Conservation (phyloP, 352 stramenopile genomes). For the Phytophthora colocasiae region DNA sequence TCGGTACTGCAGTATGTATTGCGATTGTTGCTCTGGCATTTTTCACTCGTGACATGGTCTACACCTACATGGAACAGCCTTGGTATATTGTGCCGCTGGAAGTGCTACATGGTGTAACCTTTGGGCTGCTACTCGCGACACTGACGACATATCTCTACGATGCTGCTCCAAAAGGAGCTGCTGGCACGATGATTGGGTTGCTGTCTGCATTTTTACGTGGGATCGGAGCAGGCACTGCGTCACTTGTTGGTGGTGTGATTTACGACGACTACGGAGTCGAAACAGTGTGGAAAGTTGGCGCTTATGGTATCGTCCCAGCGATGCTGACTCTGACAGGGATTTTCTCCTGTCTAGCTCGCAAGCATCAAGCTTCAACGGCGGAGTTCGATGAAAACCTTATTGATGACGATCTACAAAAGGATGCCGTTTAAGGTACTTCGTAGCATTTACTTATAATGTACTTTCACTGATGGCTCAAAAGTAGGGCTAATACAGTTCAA, state of each 20-base stretch:
- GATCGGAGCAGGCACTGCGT: constrained; percentile 52
- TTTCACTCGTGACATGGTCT: constrained; percentile 56
- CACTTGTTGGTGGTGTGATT: constrained; percentile 58
- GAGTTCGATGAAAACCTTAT: constrained; percentile 30
- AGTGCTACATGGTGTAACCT: constrained; percentile 64
- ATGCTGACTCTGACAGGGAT: constrained; percentile 12
- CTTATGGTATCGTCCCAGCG: constrained; percentile 40
- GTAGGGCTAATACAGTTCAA: no score
- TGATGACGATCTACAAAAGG: constrained; percentile 2
- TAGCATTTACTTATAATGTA: no score
- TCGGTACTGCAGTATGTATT: constrained; percentile 53
- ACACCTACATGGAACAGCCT: constrained; percentile 58
- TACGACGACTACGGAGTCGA: constrained; percentile 56
- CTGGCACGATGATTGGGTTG: constrained; percentile 66
- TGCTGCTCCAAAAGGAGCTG: constrained; percentile 39
- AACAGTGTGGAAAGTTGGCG: constrained; percentile 59
- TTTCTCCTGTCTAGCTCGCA: constrained; percentile 26
- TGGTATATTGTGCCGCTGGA: constrained; percentile 67
- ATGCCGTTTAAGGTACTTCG: background rate
- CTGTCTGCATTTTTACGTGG: constrained; percentile 63
- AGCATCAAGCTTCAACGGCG: background rate
- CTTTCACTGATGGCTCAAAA: no score
- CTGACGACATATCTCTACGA: constrained; percentile 65
- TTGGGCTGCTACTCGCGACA: constrained; percentile 50
- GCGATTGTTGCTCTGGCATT: constrained; percentile 54